Conservation (phyloP, 139 green algal genomes). For the Chlorella vulgaris region DNA sequence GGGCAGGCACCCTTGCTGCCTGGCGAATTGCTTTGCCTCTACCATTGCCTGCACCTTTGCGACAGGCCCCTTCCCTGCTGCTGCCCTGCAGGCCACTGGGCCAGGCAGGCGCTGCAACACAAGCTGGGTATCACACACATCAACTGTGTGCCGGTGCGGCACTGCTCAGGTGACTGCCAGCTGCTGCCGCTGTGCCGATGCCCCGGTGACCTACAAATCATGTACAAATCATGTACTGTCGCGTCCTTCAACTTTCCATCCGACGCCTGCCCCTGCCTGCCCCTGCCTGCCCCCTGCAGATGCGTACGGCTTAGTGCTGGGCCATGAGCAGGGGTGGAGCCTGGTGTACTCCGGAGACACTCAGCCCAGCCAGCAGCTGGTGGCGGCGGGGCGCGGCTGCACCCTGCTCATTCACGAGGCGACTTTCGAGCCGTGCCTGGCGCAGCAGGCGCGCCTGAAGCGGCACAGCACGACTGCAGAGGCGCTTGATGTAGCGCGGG, state of each 20-base stretch:
- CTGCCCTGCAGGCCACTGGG: constrained; percentile 14
- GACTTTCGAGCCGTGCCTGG: constrained; percentile 61
- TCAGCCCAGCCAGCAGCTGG: constrained; percentile 44
- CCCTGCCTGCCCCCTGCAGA: constrained; percentile 67
- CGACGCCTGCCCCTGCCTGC: background rate
- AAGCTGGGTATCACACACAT: constrained; percentile 17
- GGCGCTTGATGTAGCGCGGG: constrained; percentile 61
- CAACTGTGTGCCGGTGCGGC: constrained; percentile 42
- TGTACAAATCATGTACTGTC: too few species aligned
- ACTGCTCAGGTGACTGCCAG: constrained; percentile 75
- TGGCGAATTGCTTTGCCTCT: too few species aligned
- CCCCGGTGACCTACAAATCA: constrained; percentile 77
- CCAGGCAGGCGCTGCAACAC: background rate
- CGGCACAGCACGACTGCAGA: constrained; percentile 79
- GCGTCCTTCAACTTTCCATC: too few species aligned
- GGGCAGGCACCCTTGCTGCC: too few species aligned
- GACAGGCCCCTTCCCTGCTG: background rate
- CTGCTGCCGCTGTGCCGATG: constrained; percentile 57
- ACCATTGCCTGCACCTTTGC: background rate
- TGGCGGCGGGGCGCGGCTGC: constrained; percentile 34
- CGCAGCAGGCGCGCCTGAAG: constrained; percentile 63
- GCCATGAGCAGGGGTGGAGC: constrained; percentile 69
- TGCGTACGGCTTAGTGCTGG: constrained; percentile 70
- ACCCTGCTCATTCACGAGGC: constrained; percentile 75
- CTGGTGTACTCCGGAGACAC: constrained; percentile 83